phyloP scores from a whole-genome alignment of 441 rosid species.

The Raphanus hybrid region DNA sequence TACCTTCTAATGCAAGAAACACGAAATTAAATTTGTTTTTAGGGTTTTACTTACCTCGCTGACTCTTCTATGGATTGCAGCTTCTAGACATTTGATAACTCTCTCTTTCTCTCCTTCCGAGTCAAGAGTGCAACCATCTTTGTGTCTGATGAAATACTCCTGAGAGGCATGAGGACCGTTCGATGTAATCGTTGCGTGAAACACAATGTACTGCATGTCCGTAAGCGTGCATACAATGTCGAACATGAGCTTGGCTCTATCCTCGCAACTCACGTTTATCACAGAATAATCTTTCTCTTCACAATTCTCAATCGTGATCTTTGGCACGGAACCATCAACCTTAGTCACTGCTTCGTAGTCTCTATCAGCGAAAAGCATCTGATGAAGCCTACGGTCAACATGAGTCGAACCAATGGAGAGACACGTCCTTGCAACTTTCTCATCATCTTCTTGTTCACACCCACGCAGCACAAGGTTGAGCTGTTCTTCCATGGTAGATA shows the following conservation, averaged over 20 bases:
- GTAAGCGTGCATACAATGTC: conserved; percentile 94
- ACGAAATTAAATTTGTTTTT: background rate
- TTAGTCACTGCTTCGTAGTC: conserved; percentile 67
- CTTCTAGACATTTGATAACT: conserved; percentile 86
- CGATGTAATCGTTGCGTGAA: conserved; percentile 78
- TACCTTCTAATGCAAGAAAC: background rate
- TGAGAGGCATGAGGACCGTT: conserved; percentile 77
- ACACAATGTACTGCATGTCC: conserved; percentile 94
- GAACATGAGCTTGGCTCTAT: conserved; percentile 84
- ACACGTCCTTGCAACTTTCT: conserved; percentile 62
- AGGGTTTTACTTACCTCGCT: conserved; percentile 64
- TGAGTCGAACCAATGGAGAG: conserved; percentile 91
- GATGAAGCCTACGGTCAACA: conserved; percentile 83
- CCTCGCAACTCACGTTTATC: conserved; percentile 71
- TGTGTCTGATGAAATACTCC: conserved; percentile 89
- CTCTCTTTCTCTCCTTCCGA: conserved; percentile 84
- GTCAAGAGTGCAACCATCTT: conserved; percentile 87
- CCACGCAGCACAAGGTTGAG: conserved; percentile 75
- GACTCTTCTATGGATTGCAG: conserved; percentile 85
- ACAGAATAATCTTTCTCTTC: conserved; percentile 86
- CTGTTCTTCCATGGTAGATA: conserved; percentile 77
- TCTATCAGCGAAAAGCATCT: conserved; percentile 92
- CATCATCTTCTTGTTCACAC: conserved; percentile 69
- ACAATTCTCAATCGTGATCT: conserved; percentile 65
- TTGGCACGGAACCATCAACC: conserved; percentile 55